These are phyloP conservation scores for Micromonas pusilla DNA, from an alignment of 139 green algal genomes.

Conservation along the genomic window DNA sequence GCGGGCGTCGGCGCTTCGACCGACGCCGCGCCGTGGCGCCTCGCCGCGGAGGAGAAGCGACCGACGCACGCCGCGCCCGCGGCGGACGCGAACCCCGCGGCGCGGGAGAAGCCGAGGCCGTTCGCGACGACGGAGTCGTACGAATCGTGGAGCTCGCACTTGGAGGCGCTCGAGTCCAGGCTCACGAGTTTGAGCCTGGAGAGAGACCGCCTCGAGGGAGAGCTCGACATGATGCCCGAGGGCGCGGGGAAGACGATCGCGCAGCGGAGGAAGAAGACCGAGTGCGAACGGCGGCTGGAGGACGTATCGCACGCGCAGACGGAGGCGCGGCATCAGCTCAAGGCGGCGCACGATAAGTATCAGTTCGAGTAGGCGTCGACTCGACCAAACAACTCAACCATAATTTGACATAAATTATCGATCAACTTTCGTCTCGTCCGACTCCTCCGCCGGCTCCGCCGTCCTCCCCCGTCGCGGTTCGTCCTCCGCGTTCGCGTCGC, in stretches of 20 bases:
- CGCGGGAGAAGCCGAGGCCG: not conserved
- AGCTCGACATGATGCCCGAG: not conserved
- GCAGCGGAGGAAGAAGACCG: not conserved
- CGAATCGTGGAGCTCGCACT: not conserved
- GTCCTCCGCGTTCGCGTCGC: too few species aligned
- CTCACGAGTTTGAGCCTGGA: not conserved
- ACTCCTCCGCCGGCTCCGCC: too few species aligned
- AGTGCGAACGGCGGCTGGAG: not conserved
- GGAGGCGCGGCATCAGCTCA: not conserved
- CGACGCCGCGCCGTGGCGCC: too few species aligned
- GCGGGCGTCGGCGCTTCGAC: too few species aligned
- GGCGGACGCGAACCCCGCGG: not conserved
- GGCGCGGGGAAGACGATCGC: constrained; percentile 3
- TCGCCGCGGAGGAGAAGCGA: too few species aligned
- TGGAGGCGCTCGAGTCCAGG: not conserved
- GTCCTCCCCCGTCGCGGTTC: too few species aligned
- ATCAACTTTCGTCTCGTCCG: too few species aligned
- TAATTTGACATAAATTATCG: too few species aligned
- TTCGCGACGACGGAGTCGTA: not conserved
- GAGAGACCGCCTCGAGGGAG: not conserved
- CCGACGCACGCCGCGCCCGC: not conserved
- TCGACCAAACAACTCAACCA: too few species aligned
- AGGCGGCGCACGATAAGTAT: not conserved
- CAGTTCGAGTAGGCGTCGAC: too few species aligned
- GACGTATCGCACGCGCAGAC: not conserved